These are phyloP conservation scores for Pythium graminicola DNA, from an alignment of 352 stramenopile genomes.

Conservation along the genomic window DNA sequence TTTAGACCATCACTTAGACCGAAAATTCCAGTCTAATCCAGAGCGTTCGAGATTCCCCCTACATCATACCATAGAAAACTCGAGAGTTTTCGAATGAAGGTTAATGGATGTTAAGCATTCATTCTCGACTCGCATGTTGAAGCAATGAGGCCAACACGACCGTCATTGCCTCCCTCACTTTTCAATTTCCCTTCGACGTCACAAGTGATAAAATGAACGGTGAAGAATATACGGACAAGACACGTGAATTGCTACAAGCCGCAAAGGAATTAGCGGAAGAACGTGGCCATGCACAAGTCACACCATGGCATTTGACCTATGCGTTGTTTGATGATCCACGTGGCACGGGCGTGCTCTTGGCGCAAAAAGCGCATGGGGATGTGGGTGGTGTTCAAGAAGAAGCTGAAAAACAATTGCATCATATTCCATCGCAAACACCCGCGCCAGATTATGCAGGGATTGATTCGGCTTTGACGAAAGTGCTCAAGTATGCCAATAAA, in stretches of 20 bases:
- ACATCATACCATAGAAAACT: not conserved
- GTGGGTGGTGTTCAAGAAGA: constrained; percentile 40
- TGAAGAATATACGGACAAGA: constrained; percentile 55
- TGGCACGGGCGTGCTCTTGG: constrained; percentile 47
- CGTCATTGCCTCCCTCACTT: not conserved
- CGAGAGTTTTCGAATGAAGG: not conserved
- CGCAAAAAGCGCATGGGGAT: constrained; percentile 46
- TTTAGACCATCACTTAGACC: too few species aligned
- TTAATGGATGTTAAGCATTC: not conserved
- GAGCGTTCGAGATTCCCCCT: not conserved
- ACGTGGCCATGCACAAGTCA: constrained; percentile 65
- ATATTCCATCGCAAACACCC: constrained; percentile 64
- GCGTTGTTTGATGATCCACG: constrained; percentile 65
- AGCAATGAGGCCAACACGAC: not conserved
- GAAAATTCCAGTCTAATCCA: too few species aligned
- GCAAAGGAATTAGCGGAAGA: constrained; percentile 54
- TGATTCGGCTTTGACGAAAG: constrained; percentile 64
- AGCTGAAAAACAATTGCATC: constrained; percentile 45
- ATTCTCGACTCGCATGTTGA: not conserved
- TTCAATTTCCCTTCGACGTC: not conserved
- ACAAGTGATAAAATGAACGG: not conserved
- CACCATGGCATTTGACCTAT: constrained; percentile 59
- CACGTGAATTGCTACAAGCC: constrained; percentile 47
- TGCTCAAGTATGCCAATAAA: constrained; percentile 79
- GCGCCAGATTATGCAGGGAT: constrained; percentile 51